Evolutionary conservation across 495 filamentous ascomycete genomes (phyloP).

Genomic region (Paragyromitra xinjiangensis): DNA sequence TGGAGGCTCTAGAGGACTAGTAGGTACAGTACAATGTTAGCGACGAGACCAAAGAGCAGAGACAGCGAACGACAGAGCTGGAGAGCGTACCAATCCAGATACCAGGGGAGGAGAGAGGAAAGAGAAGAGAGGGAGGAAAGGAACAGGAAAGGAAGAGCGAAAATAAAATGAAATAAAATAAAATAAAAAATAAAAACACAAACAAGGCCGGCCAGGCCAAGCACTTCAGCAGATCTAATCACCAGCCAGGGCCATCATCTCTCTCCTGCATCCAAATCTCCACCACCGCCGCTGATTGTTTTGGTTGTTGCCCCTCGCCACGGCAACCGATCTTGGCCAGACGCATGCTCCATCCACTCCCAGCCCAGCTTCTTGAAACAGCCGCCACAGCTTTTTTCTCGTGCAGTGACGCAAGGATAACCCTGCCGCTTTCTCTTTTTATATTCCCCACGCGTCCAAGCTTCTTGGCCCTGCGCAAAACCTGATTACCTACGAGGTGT

Average conservation of each 20-base stretch:
- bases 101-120: conserved; percentile 3
- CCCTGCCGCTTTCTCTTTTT: conserved; percentile 30
- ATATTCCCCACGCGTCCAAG: conserved; percentile 23
- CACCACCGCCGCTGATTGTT: conserved; percentile 32
- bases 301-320: conserved; percentile 40
- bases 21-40: not conserved
- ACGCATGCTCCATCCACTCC: conserved; percentile 4
- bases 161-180: conserved; percentile 32
- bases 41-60: conserved; percentile 26
- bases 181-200: conserved; percentile 58
- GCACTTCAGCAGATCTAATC: conserved; percentile 18
- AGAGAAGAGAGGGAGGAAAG: conserved; percentile 21
- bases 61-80: not conserved
- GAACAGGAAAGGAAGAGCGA: conserved; percentile 23
- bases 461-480: conserved; percentile 18
- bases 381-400: conserved; percentile 22
- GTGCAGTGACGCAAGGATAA: conserved; percentile 43
- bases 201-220: conserved; percentile 38
- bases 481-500: conserved; percentile 13
- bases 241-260: conserved; percentile 25
- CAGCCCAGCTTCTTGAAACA: conserved; percentile 37
- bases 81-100: conserved; percentile 28
- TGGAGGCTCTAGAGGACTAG: conserved; percentile 12
- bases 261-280: conserved; percentile 32
- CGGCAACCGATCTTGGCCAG: conserved; percentile 48